Conservation (phyloP, 169 alveolate genomes). For the Cryptosporidium sp. region DNA sequence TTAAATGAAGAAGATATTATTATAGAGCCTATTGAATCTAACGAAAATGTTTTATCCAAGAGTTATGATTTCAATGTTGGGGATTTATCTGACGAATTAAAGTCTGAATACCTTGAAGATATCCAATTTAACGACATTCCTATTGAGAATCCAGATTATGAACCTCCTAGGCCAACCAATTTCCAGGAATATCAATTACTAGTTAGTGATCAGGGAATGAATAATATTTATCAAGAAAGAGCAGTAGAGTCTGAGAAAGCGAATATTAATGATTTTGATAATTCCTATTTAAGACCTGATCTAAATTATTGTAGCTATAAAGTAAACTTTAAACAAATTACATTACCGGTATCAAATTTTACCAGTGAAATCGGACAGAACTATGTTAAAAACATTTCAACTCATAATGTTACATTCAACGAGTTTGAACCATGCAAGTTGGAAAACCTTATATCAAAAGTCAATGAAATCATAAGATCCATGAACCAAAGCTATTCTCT, state of each 20-base stretch:
- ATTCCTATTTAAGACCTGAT: background rate
- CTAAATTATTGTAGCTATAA: background rate
- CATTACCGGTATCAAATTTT: background rate
- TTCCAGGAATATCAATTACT: background rate
- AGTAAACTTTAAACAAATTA: background rate
- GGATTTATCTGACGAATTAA: background rate
- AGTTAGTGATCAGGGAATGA: background rate
- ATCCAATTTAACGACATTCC: background rate
- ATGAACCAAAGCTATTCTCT: background rate
- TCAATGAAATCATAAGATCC: background rate
- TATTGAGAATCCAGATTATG: background rate
- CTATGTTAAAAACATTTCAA: background rate
- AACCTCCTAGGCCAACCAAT: background rate
- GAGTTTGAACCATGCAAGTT: conserved; percentile 26
- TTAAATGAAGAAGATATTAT: background rate
- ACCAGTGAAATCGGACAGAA: background rate
- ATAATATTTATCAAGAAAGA: background rate
- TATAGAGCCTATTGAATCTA: background rate
- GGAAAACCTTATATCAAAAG: background rate
- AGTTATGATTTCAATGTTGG: background rate
- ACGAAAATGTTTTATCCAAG: background rate
- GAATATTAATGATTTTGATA: background rate
- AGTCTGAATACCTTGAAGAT: background rate
- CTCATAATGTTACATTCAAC: background rate
- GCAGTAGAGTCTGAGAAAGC: conserved; percentile 26